Conservation (phyloP, 306 rosid genomes). For the Pachyrhizus erosus region DNA sequence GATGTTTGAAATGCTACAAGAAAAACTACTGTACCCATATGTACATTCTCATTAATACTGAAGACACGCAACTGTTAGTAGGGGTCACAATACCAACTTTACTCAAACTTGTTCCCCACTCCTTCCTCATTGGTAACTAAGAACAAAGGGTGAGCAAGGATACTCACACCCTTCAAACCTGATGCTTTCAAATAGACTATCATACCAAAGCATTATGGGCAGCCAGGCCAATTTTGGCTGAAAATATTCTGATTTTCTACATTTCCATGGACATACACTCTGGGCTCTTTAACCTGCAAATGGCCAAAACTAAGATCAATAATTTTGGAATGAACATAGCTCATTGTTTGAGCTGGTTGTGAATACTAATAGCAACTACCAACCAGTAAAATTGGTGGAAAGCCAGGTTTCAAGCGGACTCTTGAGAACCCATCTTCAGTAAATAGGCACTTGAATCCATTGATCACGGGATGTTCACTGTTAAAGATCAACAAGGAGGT, state of each 20-base stretch:
- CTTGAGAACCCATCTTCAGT: constrained; percentile 68
- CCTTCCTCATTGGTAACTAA: not conserved
- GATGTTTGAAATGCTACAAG: constrained; percentile 23
- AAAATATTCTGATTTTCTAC: constrained; percentile 48
- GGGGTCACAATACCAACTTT: not conserved
- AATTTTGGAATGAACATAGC: not conserved
- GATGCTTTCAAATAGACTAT: not conserved
- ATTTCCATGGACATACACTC: constrained; percentile 77
- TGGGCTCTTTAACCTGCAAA: constrained; percentile 73
- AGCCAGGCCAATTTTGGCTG: constrained; percentile 71
- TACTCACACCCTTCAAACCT: constrained; percentile 16
- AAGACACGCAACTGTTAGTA: constrained; percentile 10
- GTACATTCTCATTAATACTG: not conserved
- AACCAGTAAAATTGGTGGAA: constrained; percentile 75
- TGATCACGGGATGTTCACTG: constrained; percentile 73
- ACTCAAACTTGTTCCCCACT: not conserved
- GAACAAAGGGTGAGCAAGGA: not conserved
- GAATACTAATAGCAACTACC: constrained; percentile 11
- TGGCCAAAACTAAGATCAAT: constrained; percentile 9
- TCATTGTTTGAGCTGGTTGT: constrained; percentile 25
- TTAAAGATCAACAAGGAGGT: constrained; percentile 30
- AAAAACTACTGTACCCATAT: not conserved
- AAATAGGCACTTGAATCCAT: constrained; percentile 83
- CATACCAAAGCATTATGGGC: constrained; percentile 44
- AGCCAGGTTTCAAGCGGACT: constrained; percentile 51